Evolutionary conservation across 805 yeast genomes (phyloP), one percentile per base, ranked within the genome.

Genomic region (Candida sithepensis): DNA sequence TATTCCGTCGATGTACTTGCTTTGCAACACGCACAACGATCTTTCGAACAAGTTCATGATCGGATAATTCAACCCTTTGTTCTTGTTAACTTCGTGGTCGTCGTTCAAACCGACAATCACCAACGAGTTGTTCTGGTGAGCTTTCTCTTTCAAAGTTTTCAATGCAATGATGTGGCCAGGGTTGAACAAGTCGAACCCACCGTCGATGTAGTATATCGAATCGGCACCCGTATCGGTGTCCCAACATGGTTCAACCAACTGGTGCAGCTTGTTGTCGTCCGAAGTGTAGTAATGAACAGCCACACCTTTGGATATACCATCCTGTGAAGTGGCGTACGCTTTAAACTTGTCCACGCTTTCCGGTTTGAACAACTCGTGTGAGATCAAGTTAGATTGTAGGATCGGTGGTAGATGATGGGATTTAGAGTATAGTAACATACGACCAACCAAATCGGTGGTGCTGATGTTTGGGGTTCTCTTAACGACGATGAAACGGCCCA

Each of bases 401-500:
- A 22, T 53, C 6, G 16, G 8, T 30, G 34, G 55, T 42, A 73
- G 65, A 62, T 85, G 90, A 61, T 85, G 92, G 23, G 64, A 65
- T 51, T 76, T 81, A 45, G 82, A 73, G 59, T 72, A 72, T 48
- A 81, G 66, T 51, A 94, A 74, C 84, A 94, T 86, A 51, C 98
- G 75, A 22, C 91, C 94, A 46, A 94, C 96, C 46, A 94, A 75
- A 61, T 94, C 98, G 0, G 99, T 94, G 3, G 99, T 94, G 50
- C 94, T 85, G 40, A 94, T 94, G 60, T 91, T 91, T 13, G 90
- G 92, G 0, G 99, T 94, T 55, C 99, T 74, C 66, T 88, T 90
- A 39, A 94, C 98, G n/a, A 88, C 89, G 19, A 84, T 77, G 63
- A 92, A 88, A 55, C 92, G 70, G n/a, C 95, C 96, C 61, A 81